Evolutionary conservation across 768 basidiomycete genomes (phyloP), one percentile per base, ranked within the genome.

Genomic region (Udeniomyces megalosporus): DNA sequence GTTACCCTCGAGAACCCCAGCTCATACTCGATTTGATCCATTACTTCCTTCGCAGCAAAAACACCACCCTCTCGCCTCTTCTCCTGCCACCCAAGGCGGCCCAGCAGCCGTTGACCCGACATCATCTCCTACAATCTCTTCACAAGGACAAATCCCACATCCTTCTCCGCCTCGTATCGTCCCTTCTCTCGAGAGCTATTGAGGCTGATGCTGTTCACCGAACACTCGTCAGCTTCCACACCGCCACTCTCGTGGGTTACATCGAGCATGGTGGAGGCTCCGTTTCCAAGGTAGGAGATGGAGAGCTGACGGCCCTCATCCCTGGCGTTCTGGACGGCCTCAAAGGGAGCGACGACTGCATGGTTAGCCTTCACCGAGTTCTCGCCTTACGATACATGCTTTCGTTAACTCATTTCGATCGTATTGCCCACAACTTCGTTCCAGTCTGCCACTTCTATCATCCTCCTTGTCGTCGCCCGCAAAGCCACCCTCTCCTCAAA

Each of bases 221-320:
- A 42, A 80, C 85, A 0, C 74, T 97, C 17, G 73, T 89, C 48
- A 82, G 83, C 0, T 96, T 96, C 75, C 87, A 88, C 72, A 80
- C 85, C 7, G 83, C 85, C 7, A 80, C 80, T 0, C 74, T 89
- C 48, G 80, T 91, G 35, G 89, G 88, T 45, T 92, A 85, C 69
- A 77, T 99, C 44, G 79, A 81, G 42, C 62, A 63, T 29, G 62
- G 62, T 24, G 58, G 58, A 14, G 44, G 47, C 75, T 78, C 48
- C 75, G 32, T 72, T 35, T 78, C 82, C 59, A 66, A 70, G 4
- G 69, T 86, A 34, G 81, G 85, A 67, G 85, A 86, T 70, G 83
- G 38, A 6, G 48, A 38, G 59, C 44, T 64, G 17, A 42, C 67
- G 0, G 65, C 67, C 6, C 62, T 72, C n/a, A 67, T 72, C n/a